Evolutionary conservation across 1,284 basidiomycete genomes (phyloP).

Genomic region (Ustilago nuda): DNA sequence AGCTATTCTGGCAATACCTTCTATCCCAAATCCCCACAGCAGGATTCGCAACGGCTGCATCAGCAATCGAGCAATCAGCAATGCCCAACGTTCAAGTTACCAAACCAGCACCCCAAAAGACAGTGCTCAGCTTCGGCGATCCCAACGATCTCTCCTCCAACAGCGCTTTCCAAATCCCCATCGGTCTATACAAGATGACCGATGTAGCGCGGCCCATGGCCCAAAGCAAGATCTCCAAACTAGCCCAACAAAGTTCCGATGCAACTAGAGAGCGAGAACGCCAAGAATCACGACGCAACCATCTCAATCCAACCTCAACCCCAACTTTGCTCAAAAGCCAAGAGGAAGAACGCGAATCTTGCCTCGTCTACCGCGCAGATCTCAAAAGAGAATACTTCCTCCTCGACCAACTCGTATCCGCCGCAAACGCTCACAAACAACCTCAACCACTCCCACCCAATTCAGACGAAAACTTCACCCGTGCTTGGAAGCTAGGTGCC

Average conservation of each 20-base stretch:
- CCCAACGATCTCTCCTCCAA: constrained; percentile 70
- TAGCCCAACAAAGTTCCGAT: constrained; percentile 47
- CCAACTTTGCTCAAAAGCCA: constrained; percentile 19
- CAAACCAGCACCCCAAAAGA: constrained; percentile 41
- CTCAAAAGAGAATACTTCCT: constrained; percentile 44
- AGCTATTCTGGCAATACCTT: constrained; percentile 78
- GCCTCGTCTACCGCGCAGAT: constrained; percentile 37
- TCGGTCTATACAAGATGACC: constrained; percentile 87
- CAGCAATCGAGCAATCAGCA: constrained; percentile 48
- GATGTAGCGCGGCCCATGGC: constrained; percentile 78
- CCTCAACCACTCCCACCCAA: constrained; percentile 74
- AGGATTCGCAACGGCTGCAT: constrained; percentile 72
- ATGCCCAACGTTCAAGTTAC: constrained; percentile 56
- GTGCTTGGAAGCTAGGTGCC: constrained; percentile 91
- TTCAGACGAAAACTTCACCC: constrained; percentile 77
- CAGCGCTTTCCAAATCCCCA: constrained; percentile 79
- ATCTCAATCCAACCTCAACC: constrained; percentile 34
- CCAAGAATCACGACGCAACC: constrained; percentile 21
- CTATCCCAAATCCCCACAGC: constrained; percentile 72
- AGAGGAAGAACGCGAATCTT: constrained; percentile 11
- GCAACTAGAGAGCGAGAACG: constrained; percentile 26
- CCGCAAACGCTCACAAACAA: constrained; percentile 68
- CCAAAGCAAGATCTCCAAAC: constrained; percentile 71
- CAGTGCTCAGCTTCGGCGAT: constrained; percentile 59
- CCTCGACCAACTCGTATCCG: constrained; percentile 56